Evolutionary conservation across 441 rosid species (phyloP).

Genomic region (Erodium chrysanthum): DNA sequence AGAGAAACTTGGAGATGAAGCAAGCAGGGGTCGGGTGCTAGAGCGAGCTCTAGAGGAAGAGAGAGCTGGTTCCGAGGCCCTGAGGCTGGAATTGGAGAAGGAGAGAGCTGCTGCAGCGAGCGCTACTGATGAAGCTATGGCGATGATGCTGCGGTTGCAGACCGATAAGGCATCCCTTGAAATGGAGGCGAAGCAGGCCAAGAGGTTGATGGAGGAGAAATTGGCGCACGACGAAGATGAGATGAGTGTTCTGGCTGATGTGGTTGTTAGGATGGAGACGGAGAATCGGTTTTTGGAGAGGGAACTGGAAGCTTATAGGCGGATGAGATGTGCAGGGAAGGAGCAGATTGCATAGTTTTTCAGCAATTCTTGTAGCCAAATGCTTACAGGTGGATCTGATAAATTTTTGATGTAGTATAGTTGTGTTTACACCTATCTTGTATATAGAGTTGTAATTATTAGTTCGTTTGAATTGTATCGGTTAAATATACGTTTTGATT

Average conservation of each 20-base stretch:
- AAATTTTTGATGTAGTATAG: no score
- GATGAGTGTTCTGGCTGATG: conserved; percentile 52
- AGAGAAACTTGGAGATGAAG: conserved; percentile 20
- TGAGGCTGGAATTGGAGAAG: conserved; percentile 42
- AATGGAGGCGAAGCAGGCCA: conserved; percentile 57
- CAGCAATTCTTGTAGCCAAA: no score
- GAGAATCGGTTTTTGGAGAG: conserved; percentile 50
- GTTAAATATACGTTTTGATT: no score
- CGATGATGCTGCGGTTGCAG: conserved; percentile 57
- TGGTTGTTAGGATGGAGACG: conserved; percentile 43
- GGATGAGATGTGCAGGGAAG: conserved; percentile 16
- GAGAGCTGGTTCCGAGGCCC: conserved; percentile 27
- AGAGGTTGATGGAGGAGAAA: conserved; percentile 55
- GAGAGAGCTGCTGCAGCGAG: conserved; percentile 59
- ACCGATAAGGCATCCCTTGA: conserved; percentile 48
- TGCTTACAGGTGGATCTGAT: no score
- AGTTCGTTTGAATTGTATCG: no score
- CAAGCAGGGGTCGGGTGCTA: conserved; percentile 31
- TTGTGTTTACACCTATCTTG: no score
- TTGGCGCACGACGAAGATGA: conserved; percentile 58
- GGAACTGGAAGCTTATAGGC: conserved; percentile 43
- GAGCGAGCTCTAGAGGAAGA: conserved; percentile 43
- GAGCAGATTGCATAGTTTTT: no score
- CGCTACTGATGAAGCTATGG: conserved; percentile 68
- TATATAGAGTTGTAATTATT: no score